Base-by-base conservation (phyloP, 2,329 filamentous ascomycete genomes). In the Fusarium piperis region DNA sequence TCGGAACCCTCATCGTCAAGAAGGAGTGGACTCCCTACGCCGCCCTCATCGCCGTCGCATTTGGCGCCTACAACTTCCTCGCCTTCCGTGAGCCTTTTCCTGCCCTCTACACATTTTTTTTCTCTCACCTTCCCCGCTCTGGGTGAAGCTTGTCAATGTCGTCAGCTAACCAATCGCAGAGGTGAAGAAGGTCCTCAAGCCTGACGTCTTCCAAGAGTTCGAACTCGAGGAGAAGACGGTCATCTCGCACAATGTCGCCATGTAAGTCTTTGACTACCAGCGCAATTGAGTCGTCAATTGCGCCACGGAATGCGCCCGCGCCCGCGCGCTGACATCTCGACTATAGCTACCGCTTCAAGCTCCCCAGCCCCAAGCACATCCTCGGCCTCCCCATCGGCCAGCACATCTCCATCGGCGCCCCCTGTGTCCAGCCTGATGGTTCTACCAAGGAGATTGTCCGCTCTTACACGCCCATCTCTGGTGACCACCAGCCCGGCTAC, bases 351-450 rank as follows among this genome's bases (percentile, higher is more conserved):
- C 94, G 96, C 79, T 98, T 98, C 86, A 88, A 89, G 73, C 93
- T 99, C 41, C 95, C 95, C 64, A 87, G 87, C 58, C 85, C 91
- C 41, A 92, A 86, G 77, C 90, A 93, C 75, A 94, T 98, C 81
- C 93, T 98, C 78, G 96, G 96, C 79, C 93, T 98, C 46, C 95
- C 96, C 74, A 98, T 98, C 85, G 96, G 96, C 80, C 96, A 99
- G 86, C 96, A 99, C 87, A 98, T 99, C 84, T 98, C 95, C 70
- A 94, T 99, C 80, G 94, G 93, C 75, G 95, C 94, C 62, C 90
- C 88, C 63, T 89, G 94, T 68, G 77, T 83, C 46, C 89, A 91
- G 78, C 83, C 85, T 63, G 90, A 93, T 77, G 94, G 94, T 79
- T 87, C 88, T 77, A 86, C 86, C 74, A 95, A 96, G 85, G 93